These are phyloP conservation scores for Sonneratia caseolaris DNA, from an alignment of 345 rosid genomes.

Conservation along the genomic window DNA sequence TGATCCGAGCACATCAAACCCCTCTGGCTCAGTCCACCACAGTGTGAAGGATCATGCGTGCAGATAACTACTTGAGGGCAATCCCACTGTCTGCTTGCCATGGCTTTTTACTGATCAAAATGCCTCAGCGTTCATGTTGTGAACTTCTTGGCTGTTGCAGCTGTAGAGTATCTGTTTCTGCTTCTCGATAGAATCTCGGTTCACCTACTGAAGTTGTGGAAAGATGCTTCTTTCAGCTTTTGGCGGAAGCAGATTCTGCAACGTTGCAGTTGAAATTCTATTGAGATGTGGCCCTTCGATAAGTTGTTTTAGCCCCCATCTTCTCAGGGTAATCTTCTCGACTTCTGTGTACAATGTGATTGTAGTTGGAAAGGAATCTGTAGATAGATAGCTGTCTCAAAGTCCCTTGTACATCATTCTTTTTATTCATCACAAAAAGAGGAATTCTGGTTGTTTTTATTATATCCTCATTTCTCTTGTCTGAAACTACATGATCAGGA, in stretches of 20 bases:
- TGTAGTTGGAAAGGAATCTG: not conserved
- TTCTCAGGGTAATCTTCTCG: not conserved
- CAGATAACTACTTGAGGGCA: constrained; percentile 4
- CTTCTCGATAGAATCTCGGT: not conserved
- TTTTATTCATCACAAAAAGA: not conserved
- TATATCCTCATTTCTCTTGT: not conserved
- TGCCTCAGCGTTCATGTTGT: not conserved
- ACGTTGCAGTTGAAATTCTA: not conserved
- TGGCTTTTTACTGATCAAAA: not conserved
- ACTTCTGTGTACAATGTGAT: not conserved
- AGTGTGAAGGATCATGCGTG: not conserved
- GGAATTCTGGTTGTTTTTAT: not conserved
- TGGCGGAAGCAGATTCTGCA: constrained; percentile 6
- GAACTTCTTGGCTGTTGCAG: not conserved
- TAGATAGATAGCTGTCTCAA: not conserved
- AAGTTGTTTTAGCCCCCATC: not conserved
- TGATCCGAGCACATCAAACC: constrained; percentile 10
- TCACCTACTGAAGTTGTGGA: not conserved
- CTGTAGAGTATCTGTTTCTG: not conserved
- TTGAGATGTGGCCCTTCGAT: not conserved
- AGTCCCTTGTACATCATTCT: not conserved
- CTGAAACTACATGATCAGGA: not conserved
- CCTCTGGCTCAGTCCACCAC: not conserved
- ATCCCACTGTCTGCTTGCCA: not conserved
- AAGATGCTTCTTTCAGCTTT: constrained; percentile 5